Evolutionary conservation across 139 green algal species (phyloP).

Genomic region (Bryopsis sp.): DNA sequence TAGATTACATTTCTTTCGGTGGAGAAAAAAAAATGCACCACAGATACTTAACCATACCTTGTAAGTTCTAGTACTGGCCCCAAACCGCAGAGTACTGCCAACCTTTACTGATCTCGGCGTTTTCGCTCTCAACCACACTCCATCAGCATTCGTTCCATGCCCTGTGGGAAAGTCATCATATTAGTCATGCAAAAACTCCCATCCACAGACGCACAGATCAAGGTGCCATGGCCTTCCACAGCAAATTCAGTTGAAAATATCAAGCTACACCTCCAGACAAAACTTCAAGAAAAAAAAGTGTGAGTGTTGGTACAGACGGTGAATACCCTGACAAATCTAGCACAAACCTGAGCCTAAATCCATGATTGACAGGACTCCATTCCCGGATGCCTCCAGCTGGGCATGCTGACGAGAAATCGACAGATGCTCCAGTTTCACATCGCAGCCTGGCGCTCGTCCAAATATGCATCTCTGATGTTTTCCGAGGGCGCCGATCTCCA

Average conservation of each 20-base stretch:
- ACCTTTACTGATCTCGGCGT: constrained; percentile 30
- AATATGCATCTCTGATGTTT: constrained; percentile 49
- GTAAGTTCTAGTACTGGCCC: constrained; percentile 42
- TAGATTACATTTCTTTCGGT: too few relatives aligned
- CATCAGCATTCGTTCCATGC: constrained; percentile 68
- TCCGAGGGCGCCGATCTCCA: constrained; percentile 38
- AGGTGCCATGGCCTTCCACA: too few relatives aligned
- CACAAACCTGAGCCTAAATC: constrained; percentile 51
- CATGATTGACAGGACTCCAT: constrained; percentile 39
- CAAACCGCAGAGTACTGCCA: constrained; percentile 41
- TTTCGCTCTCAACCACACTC: constrained; percentile 56
- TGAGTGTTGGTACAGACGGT: neutral
- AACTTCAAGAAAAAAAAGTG: neutral
- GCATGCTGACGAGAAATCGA: constrained; percentile 59
- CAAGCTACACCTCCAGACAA: too few relatives aligned
- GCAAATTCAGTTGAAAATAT: too few relatives aligned
- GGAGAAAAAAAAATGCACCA: too few relatives aligned
- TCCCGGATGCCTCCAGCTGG: constrained; percentile 33
- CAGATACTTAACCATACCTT: too few relatives aligned
- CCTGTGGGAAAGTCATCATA: constrained; percentile 23
- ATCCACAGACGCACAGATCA: too few relatives aligned
- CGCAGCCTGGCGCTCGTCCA: constrained; percentile 42
- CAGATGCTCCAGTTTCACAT: constrained; percentile 59
- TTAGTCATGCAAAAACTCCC: neutral
- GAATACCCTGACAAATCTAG: neutral